Base-by-base conservation (phyloP, 2,329 filamentous ascomycete genomes). In the Pseudocercospora crystallina region DNA sequence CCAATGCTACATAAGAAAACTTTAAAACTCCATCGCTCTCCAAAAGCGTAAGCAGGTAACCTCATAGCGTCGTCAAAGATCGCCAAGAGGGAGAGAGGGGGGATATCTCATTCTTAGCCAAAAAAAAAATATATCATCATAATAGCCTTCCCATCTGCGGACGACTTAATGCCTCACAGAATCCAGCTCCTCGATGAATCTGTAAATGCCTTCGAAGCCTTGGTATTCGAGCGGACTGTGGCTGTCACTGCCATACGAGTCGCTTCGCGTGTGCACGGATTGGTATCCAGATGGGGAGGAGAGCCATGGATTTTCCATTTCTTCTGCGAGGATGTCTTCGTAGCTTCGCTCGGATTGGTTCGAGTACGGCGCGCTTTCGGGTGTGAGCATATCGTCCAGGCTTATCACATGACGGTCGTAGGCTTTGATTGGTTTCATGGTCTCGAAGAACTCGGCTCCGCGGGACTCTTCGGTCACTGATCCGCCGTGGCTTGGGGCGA, bases 151-250 rank as follows among this genome's bases (percentile, higher is more conserved):
- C n/a, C 52, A 59, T 43, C 43, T 40, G 17, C 40, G 36, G 5
- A 36, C 12, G 15, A 15, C 68, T 58, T 50, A 61, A 60, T 59
- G 68, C 31, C 62, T 49, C 34, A 75, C 75, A 36, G 71, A 69
- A 65, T 86, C 82, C 60, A 83, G 84, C 57, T 85, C 78, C 59
- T 83, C 80, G 51, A 87, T 73, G 62, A 87, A 87, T 43, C 76
- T 75, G 61, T 84, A 83, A 31, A 87, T 85, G 2, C 83, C 84
- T 62, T 86, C 81, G 11, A 83, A 69, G 5, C 82, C 80, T 54
- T 85, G 82, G 56, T 83, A 84, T 44, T 80, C 80, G 10, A 83
- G 73, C 2, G 76, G 75, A 20, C 69, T 70, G 29, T 67, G 59
- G 40, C 76, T 62, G 39, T 62, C 59, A 7, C 58, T 58, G 7